phyloP scores from a whole-genome alignment of 768 basidiomycete species.

The Amylocystis lapponica region DNA sequence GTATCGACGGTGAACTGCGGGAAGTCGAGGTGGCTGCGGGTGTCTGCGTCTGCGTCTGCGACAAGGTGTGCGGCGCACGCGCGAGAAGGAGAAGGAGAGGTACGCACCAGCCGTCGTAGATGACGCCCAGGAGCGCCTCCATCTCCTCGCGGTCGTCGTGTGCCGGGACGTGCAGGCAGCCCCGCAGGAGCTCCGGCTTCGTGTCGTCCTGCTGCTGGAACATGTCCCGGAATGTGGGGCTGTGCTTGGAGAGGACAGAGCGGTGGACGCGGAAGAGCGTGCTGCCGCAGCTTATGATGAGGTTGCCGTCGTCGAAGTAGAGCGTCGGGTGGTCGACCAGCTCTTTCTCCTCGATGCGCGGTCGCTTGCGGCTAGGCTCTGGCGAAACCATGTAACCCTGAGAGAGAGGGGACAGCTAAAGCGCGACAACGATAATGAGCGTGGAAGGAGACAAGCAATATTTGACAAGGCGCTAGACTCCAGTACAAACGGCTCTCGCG shows the following conservation, averaged over 20 bases:
- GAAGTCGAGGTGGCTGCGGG: constrained; percentile 15
- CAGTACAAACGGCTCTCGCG: too few relatives aligned
- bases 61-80: not conserved
- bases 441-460: too few relatives aligned
- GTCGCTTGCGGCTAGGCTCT: too few relatives aligned
- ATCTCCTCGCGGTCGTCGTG: constrained; percentile 22
- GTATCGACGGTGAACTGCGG: constrained; percentile 13
- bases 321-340: constrained; percentile 19
- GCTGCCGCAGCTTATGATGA: constrained; percentile 18
- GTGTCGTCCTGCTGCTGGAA: constrained; percentile 12
- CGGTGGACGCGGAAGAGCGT: constrained; percentile 22
- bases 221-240: constrained; percentile 17
- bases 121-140: constrained; percentile 17
- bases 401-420: too few relatives aligned
- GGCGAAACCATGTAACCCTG: too few relatives aligned
- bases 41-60: not conserved
- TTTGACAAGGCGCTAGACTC: too few relatives aligned
- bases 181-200: constrained; percentile 11
- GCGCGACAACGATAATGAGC: too few relatives aligned
- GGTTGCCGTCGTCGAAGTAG: constrained; percentile 29
- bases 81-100: not conserved
- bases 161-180: constrained; percentile 16
- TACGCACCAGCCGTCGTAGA: constrained; percentile 23
- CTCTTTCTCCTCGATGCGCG: constrained; percentile 9
- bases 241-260: constrained; percentile 21